Base-by-base conservation (phyloP, 208 protist species). In the Leptomonas pyrrhocoris region DNA sequence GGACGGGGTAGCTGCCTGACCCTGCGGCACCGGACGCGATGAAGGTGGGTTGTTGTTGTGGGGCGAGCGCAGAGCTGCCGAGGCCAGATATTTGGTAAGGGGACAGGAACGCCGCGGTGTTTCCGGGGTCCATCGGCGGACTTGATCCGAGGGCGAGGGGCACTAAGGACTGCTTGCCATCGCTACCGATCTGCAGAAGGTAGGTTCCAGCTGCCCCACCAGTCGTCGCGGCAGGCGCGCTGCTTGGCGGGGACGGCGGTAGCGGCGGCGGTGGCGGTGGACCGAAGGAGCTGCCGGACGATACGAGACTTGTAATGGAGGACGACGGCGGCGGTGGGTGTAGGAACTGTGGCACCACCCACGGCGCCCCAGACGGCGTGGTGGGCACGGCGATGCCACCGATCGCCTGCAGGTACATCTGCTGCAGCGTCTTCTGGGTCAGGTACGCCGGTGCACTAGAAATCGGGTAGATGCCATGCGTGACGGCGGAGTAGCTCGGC, bases 131-230 rank as follows among this genome's bases (percentile, higher is more conserved):
- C 36, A 51, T n/a, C 43, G 12, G 42, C 28, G 43, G 15, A 31
- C 38, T 65, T 2, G 60, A 7, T 19, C 28, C 60, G n/a, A 65
- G 25, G 28, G 46, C 40, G n/a, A 65, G 21, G 30, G 60, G 60
- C 60, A 65, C 2, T 6, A 65, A 13, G 19, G 60, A 55, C 13
- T 65, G 60, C 46, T 65, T 65, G 23, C 60, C 60, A 30, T 65
- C 60, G 11, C 46, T 34, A n/a, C 30, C 43, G 21, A 65, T 65
- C 18, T 68, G 62, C 4, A 68, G n/a, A 25, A 68, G 43, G 50
- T 58, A 68, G 48, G 46, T 68, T 2, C n/a, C n/a, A n/a, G n/a
- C n/a, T n/a, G n/a, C n/a, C n/a, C n/a, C n/a, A n/a, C n/a, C n/a
- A n/a, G 49, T 31, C 1, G 46, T 4, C 15, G 36, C 9, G 19